Evolutionary conservation across 164 flowering plant genomes (phyloP), one percentile per base, ranked within the genome.

Genomic region (Macadamia tetraphylla): DNA sequence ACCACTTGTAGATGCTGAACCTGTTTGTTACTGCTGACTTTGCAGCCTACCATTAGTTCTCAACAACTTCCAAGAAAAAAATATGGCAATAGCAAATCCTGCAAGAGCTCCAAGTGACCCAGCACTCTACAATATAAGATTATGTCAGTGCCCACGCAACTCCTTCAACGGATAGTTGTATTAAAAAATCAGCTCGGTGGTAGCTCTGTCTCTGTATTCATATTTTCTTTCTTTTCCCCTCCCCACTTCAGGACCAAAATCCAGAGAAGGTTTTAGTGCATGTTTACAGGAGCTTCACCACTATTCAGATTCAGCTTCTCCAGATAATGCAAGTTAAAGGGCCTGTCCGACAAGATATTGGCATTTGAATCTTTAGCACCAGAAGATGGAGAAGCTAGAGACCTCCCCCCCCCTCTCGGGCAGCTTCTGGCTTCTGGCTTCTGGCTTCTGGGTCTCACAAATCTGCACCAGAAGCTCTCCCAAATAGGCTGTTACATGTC

Each of bases 61-160:
- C 63, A 76, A 65, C 56, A 79, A 79, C 70, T 73, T 79, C 81
- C 79, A 79, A 9, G 79, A 65, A 58, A 79, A 79, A 53, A 74
- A 66, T 58, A 79, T 12, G 48, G 81, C 81, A 65, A 79, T 62
- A 10, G 81, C 81, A 53, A 79, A 76, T 52, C 81, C 81, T 60
- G 80, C 80, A 60, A 77, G 29, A 56, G 79, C 79, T 67, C 79
- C 81, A 62, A 79, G 44, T 43, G 81, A 73, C 65, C 81, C 77
- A 40, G 75, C 74, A 73, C 60, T 62, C 81, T 75, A 73, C 57
- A 78, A 66, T 29, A 23, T 46, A 43, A 29, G 29, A 40, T 31
- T 62, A 5, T 30, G 58, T 55, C 40, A 63, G 62, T 31, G 62
- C 29, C 59, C 15, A 44, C 11, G 35, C n/a, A 23, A 17, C 44